A percentile compares a stretch with the other conserved stretches of the same genome.
phyloP scores from a whole-genome alignment of 345 rosid genomes.

The Fremontodendron californicum region DNA sequence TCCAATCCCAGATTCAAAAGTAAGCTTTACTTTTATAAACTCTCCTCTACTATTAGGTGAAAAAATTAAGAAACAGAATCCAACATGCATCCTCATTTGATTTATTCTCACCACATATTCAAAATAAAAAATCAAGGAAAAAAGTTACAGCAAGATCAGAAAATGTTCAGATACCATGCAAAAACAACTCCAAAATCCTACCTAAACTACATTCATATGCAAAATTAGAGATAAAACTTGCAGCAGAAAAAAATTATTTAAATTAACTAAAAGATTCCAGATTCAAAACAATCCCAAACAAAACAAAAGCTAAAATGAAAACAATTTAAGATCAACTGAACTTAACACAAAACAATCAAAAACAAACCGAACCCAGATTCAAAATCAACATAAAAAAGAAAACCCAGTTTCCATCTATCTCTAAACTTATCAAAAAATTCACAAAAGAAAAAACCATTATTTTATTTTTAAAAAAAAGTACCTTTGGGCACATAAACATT shows the following conservation, averaged over 20 bases:
- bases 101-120: neutral
- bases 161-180: neutral
- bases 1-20: neutral
- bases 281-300: neutral
- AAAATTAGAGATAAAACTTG: neutral
- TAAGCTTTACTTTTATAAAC: too few species aligned
- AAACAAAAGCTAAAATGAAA: neutral
- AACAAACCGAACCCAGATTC: neutral
- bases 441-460: neutral
- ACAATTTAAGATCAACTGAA: neutral
- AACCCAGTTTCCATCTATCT: too few species aligned
- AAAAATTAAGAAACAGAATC: too few species aligned
- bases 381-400: neutral
- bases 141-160: neutral
- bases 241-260: neutral
- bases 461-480: neutral
- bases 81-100: too few species aligned
- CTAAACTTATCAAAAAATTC: neutral
- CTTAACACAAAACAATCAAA: neutral
- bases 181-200: neutral
- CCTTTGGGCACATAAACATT: constrained; percentile 82
- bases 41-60: neutral
- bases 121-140: neutral
- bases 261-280: neutral
- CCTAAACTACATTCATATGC: neutral